These are phyloP conservation scores for Malassezia sympodialis DNA, from an alignment of 1,284 basidiomycete genomes.

Conservation along the genomic window DNA sequence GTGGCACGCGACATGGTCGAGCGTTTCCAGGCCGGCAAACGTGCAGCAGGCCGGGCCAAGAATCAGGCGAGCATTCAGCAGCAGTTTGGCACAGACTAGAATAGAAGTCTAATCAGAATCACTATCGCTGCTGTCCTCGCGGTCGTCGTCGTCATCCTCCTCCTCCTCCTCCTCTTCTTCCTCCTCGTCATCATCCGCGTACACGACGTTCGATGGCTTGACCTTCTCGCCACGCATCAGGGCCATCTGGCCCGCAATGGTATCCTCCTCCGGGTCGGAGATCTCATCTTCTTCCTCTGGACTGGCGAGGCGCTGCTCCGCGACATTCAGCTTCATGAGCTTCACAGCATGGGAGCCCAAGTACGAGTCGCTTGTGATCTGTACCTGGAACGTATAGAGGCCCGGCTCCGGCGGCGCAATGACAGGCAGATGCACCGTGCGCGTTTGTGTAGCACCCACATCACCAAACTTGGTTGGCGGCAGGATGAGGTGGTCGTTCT, in stretches of 20 bases:
- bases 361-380: slow-evolving; percentile 75
- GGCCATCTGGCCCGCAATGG: slow-evolving; percentile 95
- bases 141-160: slow-evolving; percentile 17
- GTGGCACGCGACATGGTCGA: slow-evolving; percentile 27
- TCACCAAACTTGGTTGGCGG: slow-evolving; percentile 69
- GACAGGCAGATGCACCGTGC: slow-evolving; percentile 82
- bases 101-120: slow-evolving; percentile 18
- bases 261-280: slow-evolving; percentile 44
- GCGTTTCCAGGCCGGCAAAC: slow-evolving; percentile 32
- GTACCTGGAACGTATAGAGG: slow-evolving; percentile 77
- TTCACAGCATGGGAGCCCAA: slow-evolving; percentile 61
- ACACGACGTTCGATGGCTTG: slow-evolving; percentile 51
- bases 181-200: slow-evolving; percentile 49
- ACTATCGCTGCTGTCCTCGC: slow-evolving; percentile 9
- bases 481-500: slow-evolving; percentile 77
- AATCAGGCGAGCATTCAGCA: slow-evolving; percentile 27
- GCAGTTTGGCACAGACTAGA: slow-evolving; percentile 6
- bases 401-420: slow-evolving; percentile 80
- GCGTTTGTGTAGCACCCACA: slow-evolving; percentile 58
- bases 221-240: slow-evolving; percentile 84
- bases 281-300: slow-evolving; percentile 42
- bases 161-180: slow-evolving; percentile 37
- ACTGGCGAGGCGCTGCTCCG: slow-evolving; percentile 53
- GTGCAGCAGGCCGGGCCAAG: slow-evolving; percentile 28
- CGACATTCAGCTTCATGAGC: slow-evolving; percentile 52